phyloP scores from a whole-genome alignment of 2,329 filamentous ascomycete genomes.

The Pseudomassariella vexata region DNA sequence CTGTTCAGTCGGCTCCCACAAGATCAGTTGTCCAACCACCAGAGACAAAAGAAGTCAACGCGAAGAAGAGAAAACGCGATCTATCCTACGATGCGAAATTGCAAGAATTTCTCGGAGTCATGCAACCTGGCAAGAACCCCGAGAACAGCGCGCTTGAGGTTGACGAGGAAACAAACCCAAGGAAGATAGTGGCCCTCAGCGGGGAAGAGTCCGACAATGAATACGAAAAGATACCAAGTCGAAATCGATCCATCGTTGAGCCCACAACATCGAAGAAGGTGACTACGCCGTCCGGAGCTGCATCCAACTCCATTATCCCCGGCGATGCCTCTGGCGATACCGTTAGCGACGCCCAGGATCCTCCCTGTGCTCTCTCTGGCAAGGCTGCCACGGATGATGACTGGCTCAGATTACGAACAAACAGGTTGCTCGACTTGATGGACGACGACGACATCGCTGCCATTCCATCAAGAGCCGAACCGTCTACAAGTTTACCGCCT shows the following conservation, averaged over 20 bases:
- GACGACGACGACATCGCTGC: constrained; percentile 57
- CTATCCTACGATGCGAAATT: constrained; percentile 63
- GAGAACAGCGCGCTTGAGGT: constrained; percentile 56
- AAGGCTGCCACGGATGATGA: constrained; percentile 67
- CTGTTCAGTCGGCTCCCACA: no score
- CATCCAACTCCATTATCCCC: no score
- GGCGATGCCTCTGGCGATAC: no score
- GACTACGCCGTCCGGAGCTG: no score
- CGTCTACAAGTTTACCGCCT: no score
- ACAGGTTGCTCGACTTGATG: constrained; percentile 74
- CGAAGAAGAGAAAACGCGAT: constrained; percentile 65
- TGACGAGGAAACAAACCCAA: constrained; percentile 18
- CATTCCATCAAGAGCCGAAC: background rate
- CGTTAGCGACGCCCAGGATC: no score
- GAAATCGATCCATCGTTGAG: constrained; percentile 22
- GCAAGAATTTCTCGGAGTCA: constrained; percentile 78
- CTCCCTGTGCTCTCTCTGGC: no score
- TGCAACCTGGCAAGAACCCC: constrained; percentile 60
- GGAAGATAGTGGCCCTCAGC: constrained; percentile 34
- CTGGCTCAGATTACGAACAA: constrained; percentile 88
- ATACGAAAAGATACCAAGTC: constrained; percentile 60
- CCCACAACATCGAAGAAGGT: background rate
- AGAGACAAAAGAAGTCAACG: no score
- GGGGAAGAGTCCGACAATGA: constrained; percentile 66
- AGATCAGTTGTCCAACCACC: no score